phyloP scores from a whole-genome alignment of 257 asterid species.

The Solanum etuberosum region DNA sequence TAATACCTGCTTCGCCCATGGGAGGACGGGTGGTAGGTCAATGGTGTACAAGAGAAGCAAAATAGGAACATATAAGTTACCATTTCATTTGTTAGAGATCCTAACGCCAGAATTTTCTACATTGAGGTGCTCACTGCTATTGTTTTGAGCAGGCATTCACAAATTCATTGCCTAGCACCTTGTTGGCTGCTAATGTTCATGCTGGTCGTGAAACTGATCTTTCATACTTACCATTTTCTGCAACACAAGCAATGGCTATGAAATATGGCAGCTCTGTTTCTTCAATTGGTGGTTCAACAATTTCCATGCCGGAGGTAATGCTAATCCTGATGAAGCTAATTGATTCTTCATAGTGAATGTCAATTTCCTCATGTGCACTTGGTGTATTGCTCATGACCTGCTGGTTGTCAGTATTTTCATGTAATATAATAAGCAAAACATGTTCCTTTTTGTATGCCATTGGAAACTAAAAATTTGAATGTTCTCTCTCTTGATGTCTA shows the following conservation, averaged over 20 bases:
- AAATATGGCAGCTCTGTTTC: slow-evolving; percentile 52
- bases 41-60: neutral
- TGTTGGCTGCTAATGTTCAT: slow-evolving; percentile 43
- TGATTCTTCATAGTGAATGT: neutral
- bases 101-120: neutral
- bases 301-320: slow-evolving; percentile 68
- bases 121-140: neutral
- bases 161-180: slow-evolving; percentile 43
- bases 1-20: neutral
- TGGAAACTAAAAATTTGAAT: neutral
- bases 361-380: neutral
- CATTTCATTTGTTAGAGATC: neutral
- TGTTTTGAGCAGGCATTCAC: slow-evolving; percentile 39
- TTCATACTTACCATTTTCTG: slow-evolving; percentile 46
- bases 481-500: neutral
- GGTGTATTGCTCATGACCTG: neutral
- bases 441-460: neutral
- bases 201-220: slow-evolving; percentile 64
- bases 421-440: neutral
- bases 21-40: neutral
- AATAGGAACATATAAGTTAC: neutral
- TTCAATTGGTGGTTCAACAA: slow-evolving; percentile 38
- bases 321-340: neutral
- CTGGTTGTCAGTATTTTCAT: neutral
- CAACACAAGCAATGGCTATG: slow-evolving; percentile 40